These are phyloP conservation scores for Chenopodium quinoa DNA, from an alignment of 148 eudicot species.

Conservation along the genomic window DNA sequence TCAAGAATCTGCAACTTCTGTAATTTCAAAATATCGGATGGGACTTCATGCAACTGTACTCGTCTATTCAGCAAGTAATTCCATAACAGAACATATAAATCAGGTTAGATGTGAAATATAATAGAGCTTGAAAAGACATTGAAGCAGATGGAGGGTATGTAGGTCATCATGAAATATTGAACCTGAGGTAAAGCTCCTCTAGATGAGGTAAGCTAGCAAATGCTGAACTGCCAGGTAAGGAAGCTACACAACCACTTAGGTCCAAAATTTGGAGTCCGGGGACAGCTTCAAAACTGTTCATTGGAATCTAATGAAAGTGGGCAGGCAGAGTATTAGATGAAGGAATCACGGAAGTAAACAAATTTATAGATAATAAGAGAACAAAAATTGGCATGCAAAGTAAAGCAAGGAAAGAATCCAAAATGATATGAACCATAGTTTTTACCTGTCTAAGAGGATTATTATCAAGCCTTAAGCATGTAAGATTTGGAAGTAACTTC, in stretches of 20 bases:
- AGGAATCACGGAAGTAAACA: conserved; percentile 1
- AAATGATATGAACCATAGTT: not conserved
- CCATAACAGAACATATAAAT: conserved; percentile 8
- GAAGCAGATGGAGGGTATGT: conserved; percentile 1
- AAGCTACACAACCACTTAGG: conserved; percentile 75
- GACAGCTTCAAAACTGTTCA: conserved; percentile 65
- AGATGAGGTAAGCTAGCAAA: conserved; percentile 67
- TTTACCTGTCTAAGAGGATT: conserved; percentile 80
- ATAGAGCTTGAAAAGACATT: not conserved
- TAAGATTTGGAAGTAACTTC: conserved; percentile 64
- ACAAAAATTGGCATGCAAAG: not conserved
- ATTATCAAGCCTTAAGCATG: conserved; percentile 79
- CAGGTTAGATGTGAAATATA: conserved; percentile 7
- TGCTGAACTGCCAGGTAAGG: conserved; percentile 51
- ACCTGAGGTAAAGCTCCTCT: conserved; percentile 93
- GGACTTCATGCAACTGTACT: conserved; percentile 66
- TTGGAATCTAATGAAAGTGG: conserved; percentile 51
- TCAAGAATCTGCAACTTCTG: conserved; percentile 74
- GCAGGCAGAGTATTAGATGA: conserved; percentile 3
- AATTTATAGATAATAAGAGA: not conserved
- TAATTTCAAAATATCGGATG: conserved; percentile 52
- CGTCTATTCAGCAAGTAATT: conserved; percentile 50
- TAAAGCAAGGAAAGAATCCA: not conserved
- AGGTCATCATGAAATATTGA: not conserved
- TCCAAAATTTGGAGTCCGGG: conserved; percentile 75